phyloP scores from a whole-genome alignment of 2,329 filamentous ascomycete genomes.

The Xylariomycetidae sp. region DNA sequence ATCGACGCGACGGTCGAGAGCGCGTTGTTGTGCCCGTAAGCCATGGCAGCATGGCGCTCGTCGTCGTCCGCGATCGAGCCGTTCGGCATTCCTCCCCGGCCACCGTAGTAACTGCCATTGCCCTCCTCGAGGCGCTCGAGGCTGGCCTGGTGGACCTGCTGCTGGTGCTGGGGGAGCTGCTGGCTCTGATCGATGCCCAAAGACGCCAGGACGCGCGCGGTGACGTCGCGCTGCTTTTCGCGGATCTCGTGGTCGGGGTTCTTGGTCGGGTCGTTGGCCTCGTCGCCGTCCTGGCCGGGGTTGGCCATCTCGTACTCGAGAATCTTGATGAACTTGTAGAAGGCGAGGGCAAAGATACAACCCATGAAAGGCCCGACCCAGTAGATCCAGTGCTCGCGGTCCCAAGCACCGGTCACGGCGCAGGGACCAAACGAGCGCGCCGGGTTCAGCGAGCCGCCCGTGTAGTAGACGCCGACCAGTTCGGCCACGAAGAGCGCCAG shows the following conservation, averaged over 20 bases:
- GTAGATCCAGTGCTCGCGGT: constrained; percentile 35
- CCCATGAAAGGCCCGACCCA: constrained; percentile 37
- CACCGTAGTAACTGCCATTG: constrained; percentile 3
- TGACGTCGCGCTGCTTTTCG: constrained; percentile 13
- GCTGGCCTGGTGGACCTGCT: background rate
- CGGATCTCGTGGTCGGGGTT: constrained; percentile 13
- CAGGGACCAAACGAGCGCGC: constrained; percentile 33
- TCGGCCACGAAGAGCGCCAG: constrained; percentile 49
- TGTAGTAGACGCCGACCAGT: constrained; percentile 35
- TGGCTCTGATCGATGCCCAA: constrained; percentile 5
- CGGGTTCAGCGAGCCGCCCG: constrained; percentile 33
- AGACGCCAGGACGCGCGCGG: constrained; percentile 7
- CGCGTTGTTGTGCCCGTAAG: background rate
- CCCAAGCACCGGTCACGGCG: constrained; percentile 29
- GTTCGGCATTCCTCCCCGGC: background rate
- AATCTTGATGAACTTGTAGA: constrained; percentile 35
- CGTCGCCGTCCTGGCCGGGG: constrained; percentile 27
- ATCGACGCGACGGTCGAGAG: constrained; percentile 10
- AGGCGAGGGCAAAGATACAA: constrained; percentile 30
- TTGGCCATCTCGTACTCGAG: constrained; percentile 34
- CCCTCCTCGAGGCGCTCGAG: constrained; percentile 8
- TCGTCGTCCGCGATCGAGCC: constrained; percentile 3
- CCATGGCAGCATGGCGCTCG: background rate
- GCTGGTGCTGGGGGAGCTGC: background rate
- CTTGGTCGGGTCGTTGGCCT: constrained; percentile 11